Evolutionary conservation across 805 yeast species (phyloP).

Genomic region (Wickerhamomyces ciferrii): DNA sequence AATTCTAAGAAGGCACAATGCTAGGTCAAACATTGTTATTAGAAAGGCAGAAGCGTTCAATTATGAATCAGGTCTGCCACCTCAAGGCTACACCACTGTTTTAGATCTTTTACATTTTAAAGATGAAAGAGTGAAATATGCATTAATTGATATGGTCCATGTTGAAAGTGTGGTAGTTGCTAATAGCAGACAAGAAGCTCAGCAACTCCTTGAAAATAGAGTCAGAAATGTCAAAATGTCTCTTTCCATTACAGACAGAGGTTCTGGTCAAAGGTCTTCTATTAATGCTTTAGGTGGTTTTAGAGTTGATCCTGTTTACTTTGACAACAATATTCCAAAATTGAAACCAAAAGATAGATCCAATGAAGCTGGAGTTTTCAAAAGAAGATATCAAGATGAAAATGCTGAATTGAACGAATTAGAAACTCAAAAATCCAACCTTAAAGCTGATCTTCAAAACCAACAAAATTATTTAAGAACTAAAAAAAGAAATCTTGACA

Average conservation of each 20-base stretch:
- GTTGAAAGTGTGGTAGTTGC: constrained; percentile 58
- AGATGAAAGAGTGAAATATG: constrained; percentile 48
- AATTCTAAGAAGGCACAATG: constrained; percentile 26
- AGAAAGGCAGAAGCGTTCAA: constrained; percentile 56
- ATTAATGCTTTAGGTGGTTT: constrained; percentile 36
- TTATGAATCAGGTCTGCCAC: constrained; percentile 41
- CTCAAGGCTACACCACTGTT: constrained; percentile 37
- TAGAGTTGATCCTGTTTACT: constrained; percentile 49
- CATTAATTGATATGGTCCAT: constrained; percentile 56
- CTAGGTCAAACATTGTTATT: constrained; percentile 37
- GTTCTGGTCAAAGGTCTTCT: constrained; percentile 40
- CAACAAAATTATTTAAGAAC: constrained; percentile 13
- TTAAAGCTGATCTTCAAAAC: constrained; percentile 9
- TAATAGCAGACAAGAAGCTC: constrained; percentile 47
- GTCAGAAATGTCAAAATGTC: constrained; percentile 37
- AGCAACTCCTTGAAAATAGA: constrained; percentile 29
- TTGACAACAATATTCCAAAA: constrained; percentile 19
- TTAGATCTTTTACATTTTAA: constrained; percentile 56
- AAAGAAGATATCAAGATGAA: constrained; percentile 13
- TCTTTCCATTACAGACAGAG: constrained; percentile 33
- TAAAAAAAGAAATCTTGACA: constrained; percentile 15
- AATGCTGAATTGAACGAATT: constrained; percentile 9
- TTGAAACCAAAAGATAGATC: constrained; percentile 3
- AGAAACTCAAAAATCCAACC: constrained; percentile 4
- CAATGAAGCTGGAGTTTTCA: constrained; percentile 12